Evolutionary conservation across 805 yeast species (phyloP).

Genomic region (Candida parachauliodes): DNA sequence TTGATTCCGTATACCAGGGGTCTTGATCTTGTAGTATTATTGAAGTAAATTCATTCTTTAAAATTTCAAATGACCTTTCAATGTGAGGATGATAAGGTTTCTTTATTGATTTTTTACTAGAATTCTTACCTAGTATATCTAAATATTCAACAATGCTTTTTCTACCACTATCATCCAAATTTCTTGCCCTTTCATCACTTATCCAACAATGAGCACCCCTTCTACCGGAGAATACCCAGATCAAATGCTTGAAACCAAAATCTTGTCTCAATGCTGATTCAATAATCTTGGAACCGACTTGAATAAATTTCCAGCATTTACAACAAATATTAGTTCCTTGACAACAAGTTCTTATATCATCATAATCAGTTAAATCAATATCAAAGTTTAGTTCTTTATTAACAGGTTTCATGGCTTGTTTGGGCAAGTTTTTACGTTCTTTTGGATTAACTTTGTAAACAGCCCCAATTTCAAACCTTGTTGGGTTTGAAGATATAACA

Average conservation of each 20-base stretch:
- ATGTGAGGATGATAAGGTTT: conserved; percentile 91
- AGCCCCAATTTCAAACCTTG: conserved; percentile 94
- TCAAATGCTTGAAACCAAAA: conserved; percentile 79
- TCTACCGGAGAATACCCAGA: conserved; percentile 98
- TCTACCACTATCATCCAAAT: conserved; percentile 67
- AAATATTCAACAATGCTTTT: conserved; percentile 80
- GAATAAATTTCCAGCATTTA: conserved; percentile 92
- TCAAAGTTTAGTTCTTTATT: conserved; percentile 90
- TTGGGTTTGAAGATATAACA: conserved; percentile 71
- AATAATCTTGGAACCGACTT: conserved; percentile 74
- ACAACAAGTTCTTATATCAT: conserved; percentile 91
- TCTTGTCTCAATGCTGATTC: conserved; percentile 74
- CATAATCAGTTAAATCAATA: conserved; percentile 97
- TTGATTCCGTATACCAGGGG: conserved; percentile 58
- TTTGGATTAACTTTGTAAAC: conserved; percentile 85
- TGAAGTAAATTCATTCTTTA: conserved; percentile 60
- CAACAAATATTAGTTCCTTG: conserved; percentile 76
- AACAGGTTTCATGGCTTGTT: conserved; percentile 72
- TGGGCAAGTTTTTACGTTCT: conserved; percentile 73
- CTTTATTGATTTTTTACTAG: conserved; percentile 51
- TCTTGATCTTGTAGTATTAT: conserved; percentile 78
- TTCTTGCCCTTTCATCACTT: conserved; percentile 79
- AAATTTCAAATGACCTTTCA: conserved; percentile 65
- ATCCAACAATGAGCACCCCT: conserved; percentile 99
- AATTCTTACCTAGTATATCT: conserved; percentile 59